Evolutionary conservation across 2,329 filamentous ascomycete genomes (phyloP).

Genomic region (Rhynchosporium agropyri): DNA sequence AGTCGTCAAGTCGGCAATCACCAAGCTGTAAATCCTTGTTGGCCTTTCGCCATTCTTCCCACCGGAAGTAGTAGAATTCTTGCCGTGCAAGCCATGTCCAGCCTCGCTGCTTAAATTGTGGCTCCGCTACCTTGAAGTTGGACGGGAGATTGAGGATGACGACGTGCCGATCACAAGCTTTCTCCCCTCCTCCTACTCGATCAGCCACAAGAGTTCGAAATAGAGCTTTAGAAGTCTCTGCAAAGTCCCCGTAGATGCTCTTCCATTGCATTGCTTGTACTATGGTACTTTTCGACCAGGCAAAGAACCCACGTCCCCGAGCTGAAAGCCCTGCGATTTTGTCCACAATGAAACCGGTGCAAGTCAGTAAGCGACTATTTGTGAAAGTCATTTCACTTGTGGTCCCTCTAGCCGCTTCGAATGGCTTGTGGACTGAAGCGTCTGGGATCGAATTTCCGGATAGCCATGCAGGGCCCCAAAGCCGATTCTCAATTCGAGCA

Average conservation of each 20-base stretch:
- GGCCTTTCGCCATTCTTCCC: constrained; percentile 19
- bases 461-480: constrained; percentile 26
- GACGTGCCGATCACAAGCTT: constrained; percentile 9
- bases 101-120: constrained; percentile 19
- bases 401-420: constrained; percentile 17
- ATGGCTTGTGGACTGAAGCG: constrained; percentile 5
- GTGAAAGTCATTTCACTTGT: constrained; percentile 15
- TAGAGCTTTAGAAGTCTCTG: constrained; percentile 19
- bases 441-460: background rate
- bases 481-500: background rate
- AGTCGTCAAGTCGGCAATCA: no score
- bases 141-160: constrained; percentile 23
- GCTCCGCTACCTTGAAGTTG: constrained; percentile 5
- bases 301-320: constrained; percentile 24
- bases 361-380: constrained; percentile 18
- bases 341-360: constrained; percentile 28
- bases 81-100: constrained; percentile 24
- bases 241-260: constrained; percentile 18
- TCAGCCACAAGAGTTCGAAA: constrained; percentile 23
- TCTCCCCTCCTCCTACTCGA: constrained; percentile 16
- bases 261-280: constrained; percentile 6
- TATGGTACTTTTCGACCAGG: constrained; percentile 22
- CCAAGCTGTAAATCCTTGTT: constrained; percentile 19
- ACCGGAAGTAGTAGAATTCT: constrained; percentile 26
- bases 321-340: constrained; percentile 22